Evolutionary conservation across 352 stramenopile genomes (phyloP).

Genomic region (Chrysophaeum taylorii): DNA sequence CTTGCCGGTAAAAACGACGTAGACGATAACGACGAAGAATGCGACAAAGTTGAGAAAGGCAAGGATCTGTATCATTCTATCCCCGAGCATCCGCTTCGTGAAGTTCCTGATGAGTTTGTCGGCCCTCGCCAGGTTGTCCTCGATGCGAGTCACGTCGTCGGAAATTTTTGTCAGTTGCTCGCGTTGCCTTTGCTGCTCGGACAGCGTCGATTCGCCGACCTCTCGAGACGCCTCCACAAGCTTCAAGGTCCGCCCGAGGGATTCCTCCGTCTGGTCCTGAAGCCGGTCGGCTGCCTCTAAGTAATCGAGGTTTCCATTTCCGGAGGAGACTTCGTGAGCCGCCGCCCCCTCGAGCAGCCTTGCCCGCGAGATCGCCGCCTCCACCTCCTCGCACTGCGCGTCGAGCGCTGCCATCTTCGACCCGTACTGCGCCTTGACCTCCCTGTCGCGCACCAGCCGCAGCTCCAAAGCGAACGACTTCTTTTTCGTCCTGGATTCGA

Average conservation of each 20-base stretch:
- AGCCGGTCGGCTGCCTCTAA: constrained; percentile 30
- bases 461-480: constrained; percentile 3
- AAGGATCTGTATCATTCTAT: constrained; percentile 59
- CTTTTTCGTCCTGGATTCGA: too few relatives aligned
- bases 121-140: constrained; percentile 45
- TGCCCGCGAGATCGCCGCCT: not conserved
- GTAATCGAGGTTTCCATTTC: constrained; percentile 41
- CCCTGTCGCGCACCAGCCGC: not conserved
- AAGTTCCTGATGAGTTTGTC: constrained; percentile 56
- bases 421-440: not conserved
- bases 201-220: constrained; percentile 47
- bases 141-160: constrained; percentile 47
- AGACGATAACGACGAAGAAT: constrained; percentile 41
- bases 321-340: constrained; percentile 25
- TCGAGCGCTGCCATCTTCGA: not conserved
- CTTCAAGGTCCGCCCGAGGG: constrained; percentile 42
- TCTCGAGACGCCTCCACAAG: constrained; percentile 52
- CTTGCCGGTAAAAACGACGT: too few relatives aligned
- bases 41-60: constrained; percentile 47
- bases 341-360: not conserved
- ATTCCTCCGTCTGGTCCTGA: constrained; percentile 53
- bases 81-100: constrained; percentile 54
- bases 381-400: not conserved
- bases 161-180: constrained; percentile 54
- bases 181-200: constrained; percentile 45